These are phyloP conservation scores for Thraustotheca clavata DNA, from an alignment of 352 stramenopile genomes.

Conservation along the genomic window DNA sequence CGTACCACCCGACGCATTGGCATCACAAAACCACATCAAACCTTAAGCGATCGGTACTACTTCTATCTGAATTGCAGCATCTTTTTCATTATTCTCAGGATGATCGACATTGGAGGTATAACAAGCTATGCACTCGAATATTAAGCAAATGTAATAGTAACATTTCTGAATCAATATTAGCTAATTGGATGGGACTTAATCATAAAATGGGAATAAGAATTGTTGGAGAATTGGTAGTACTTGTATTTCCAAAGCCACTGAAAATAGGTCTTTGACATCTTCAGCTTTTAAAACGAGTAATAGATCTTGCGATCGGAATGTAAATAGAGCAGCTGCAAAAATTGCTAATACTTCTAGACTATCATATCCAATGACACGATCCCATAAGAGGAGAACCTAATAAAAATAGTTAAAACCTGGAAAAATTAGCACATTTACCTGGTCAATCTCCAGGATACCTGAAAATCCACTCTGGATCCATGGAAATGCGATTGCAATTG, in stretches of 20 bases:
- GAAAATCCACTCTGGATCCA: constrained; percentile 78
- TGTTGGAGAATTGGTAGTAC: constrained; percentile 58
- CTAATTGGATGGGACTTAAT: no score
- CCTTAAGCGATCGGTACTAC: no score
- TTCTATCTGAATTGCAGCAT: no score
- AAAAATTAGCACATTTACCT: constrained; percentile 21
- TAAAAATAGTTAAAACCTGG: neutral
- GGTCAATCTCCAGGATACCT: constrained; percentile 56
- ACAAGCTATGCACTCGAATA: no score
- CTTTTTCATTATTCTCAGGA: no score
- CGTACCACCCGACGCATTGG: no score
- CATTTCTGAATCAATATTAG: no score
- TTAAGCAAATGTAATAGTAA: no score
- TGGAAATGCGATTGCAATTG: constrained; percentile 63
- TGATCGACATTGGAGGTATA: no score
- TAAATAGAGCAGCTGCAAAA: constrained; percentile 59
- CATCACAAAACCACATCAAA: no score
- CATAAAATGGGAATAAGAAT: constrained; percentile 48
- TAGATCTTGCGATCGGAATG: constrained; percentile 52
- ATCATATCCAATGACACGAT: constrained; percentile 64
- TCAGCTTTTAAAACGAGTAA: constrained; percentile 34
- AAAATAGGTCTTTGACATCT: constrained; percentile 54
- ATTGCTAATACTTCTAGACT: constrained; percentile 58
- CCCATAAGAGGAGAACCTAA: constrained; percentile 61
- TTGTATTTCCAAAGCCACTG: constrained; percentile 59